Percentiles rank a stretch among this genome's conserved stretches.
Conservation (phyloP, 495 filamentous ascomycete species). For the Recurvomyces mirabilis region DNA sequence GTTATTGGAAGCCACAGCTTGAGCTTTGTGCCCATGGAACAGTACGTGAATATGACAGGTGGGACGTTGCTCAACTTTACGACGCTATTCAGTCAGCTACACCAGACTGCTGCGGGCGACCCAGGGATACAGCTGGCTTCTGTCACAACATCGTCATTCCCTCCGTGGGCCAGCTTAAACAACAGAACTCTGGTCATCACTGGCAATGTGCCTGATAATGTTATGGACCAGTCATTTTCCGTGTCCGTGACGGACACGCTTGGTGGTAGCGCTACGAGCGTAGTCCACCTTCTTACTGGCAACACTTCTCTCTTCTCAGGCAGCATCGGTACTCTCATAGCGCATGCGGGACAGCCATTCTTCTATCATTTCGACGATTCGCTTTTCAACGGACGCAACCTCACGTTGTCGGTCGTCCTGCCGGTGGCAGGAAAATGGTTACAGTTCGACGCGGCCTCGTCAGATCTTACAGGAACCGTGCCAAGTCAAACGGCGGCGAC, state of each 20-base stretch:
- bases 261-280: conserved; percentile 51
- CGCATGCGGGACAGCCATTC: conserved; percentile 54
- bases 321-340: conserved; percentile 38
- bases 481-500: conserved; percentile 37
- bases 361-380: conserved; percentile 49
- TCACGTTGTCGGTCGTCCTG: conserved; percentile 44
- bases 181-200: conserved; percentile 47
- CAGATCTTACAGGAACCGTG: conserved; percentile 51
- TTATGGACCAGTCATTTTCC: conserved; percentile 50
- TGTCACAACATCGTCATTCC: conserved; percentile 41
- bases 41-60: conserved; percentile 48
- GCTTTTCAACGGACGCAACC: conserved; percentile 40
- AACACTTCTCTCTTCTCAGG: conserved; percentile 32
- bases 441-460: conserved; percentile 45
- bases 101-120: conserved; percentile 49
- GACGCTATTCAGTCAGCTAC: conserved; percentile 42
- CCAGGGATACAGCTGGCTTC: conserved; percentile 36
- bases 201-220: conserved; percentile 50
- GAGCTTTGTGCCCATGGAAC: conserved; percentile 43
- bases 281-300: conserved; percentile 42
- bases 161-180: conserved; percentile 63
- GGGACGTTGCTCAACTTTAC: conserved; percentile 46
- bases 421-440: conserved; percentile 52
- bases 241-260: conserved; percentile 54
- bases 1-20: conserved; percentile 59